Conservation (phyloP, 2,329 filamentous ascomycete species). For the Aureobasidium sp. region DNA sequence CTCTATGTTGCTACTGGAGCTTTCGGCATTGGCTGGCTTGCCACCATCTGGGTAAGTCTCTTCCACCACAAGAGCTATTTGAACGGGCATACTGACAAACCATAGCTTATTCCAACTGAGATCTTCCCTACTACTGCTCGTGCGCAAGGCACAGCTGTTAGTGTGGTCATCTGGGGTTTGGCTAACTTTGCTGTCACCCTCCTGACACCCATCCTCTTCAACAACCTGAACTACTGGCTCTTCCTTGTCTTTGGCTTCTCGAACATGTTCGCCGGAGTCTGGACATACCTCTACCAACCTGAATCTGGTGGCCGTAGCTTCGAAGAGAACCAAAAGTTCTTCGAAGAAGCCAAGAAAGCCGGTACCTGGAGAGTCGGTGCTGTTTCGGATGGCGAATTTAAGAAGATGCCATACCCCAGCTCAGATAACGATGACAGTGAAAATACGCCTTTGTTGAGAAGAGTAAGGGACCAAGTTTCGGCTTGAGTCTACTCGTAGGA, state of each 20-base stretch:
- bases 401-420: constrained; percentile 36
- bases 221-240: constrained; percentile 52
- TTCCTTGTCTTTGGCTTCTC: constrained; percentile 51
- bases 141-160: constrained; percentile 49
- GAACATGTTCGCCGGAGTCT: constrained; percentile 48
- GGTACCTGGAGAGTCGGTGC: constrained; percentile 48
- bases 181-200: constrained; percentile 53
- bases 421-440: constrained; percentile 35
- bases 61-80: neutral
- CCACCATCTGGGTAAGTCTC: constrained; percentile 44
- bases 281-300: constrained; percentile 47
- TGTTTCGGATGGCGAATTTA: constrained; percentile 47
- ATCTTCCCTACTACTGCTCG: constrained; percentile 50
- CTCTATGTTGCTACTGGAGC: constrained; percentile 53
- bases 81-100: neutral
- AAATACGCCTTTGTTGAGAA: constrained; percentile 38
- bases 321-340: constrained; percentile 55
- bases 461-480: constrained; percentile 36
- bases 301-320: constrained; percentile 53
- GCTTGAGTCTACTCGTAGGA: neutral
- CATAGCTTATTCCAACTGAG: constrained; percentile 48
- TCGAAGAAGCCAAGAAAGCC: constrained; percentile 44
- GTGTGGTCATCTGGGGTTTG: constrained; percentile 50
- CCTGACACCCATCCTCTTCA: constrained; percentile 52
- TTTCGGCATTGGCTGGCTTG: constrained; percentile 55